These are phyloP conservation scores for Globomyces pollinis-pini DNA, from an alignment of 192 early-diverging fungal genomes.

Conservation along the genomic window DNA sequence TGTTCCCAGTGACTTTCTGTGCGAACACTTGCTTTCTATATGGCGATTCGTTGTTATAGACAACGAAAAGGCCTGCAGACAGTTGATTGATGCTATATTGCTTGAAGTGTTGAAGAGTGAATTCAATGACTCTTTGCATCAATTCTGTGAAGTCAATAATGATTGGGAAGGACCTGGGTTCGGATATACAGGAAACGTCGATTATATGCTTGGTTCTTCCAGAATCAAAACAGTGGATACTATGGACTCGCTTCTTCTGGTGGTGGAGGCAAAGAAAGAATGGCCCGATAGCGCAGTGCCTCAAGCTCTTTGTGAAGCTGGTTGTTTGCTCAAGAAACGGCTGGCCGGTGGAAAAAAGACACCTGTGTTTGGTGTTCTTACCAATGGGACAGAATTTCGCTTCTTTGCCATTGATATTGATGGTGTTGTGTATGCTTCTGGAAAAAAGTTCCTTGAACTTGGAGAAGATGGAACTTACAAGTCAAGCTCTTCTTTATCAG, in stretches of 20 bases:
- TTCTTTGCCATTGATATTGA: conserved; percentile 15
- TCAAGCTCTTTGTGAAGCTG: conserved; percentile 12
- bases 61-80: conserved; percentile 17
- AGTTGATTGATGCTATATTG: conserved; percentile 12
- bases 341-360: conserved; percentile 12
- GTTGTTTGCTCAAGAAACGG: conserved; percentile 14
- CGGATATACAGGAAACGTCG: conserved; percentile 11
- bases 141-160: conserved; percentile 13
- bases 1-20: neutral
- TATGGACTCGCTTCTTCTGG: conserved; percentile 16
- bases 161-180: conserved; percentile 14
- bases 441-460: neutral
- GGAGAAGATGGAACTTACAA: conserved; percentile 12
- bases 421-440: conserved; percentile 18
- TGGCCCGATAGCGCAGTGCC: conserved; percentile 6
- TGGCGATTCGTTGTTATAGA: neutral
- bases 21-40: neutral
- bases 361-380: conserved; percentile 16
- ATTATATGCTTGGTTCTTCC: conserved; percentile 17
- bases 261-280: conserved; percentile 14
- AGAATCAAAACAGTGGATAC: conserved; percentile 12
- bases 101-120: conserved; percentile 3
- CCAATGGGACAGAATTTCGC: conserved; percentile 13
- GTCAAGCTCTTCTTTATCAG: conserved; percentile 12
- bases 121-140: neutral